A percentile compares a stretch with the other conserved stretches of the same genome.
Conservation (phyloP, 805 yeast genomes). For the Ogataea angusta region DNA sequence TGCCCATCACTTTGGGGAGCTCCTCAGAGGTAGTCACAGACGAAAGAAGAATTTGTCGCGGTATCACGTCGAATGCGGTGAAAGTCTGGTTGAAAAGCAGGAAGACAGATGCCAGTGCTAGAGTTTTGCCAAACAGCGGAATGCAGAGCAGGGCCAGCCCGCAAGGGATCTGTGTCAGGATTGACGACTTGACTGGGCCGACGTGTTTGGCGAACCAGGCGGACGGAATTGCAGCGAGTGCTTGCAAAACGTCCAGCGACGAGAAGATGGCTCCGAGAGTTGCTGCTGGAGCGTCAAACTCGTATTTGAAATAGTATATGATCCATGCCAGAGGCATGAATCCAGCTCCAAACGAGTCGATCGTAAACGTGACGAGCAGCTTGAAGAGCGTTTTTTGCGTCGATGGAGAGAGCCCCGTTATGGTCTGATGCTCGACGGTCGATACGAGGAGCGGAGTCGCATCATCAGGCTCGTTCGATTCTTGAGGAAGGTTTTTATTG, state of each 20-base stretch:
- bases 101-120: constrained; percentile 45
- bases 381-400: constrained; percentile 44
- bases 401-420: constrained; percentile 39
- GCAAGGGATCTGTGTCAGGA: constrained; percentile 74
- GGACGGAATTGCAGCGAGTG: constrained; percentile 73
- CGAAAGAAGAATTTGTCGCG: constrained; percentile 77
- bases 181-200: constrained; percentile 79
- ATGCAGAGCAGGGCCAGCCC: constrained; percentile 57
- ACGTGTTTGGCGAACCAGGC: constrained; percentile 59
- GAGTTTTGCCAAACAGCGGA: constrained; percentile 41
- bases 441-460: constrained; percentile 18
- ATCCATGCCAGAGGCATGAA: constrained; percentile 89
- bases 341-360: constrained; percentile 86
- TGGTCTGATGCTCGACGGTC: constrained; percentile 24
- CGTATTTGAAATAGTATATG: constrained; percentile 69
- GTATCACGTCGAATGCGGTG: constrained; percentile 86
- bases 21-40: constrained; percentile 60
- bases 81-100: constrained; percentile 58
- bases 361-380: constrained; percentile 62
- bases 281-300: constrained; percentile 52
- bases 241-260: constrained; percentile 55
- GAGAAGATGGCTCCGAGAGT: constrained; percentile 68
- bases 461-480: constrained; percentile 5
- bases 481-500: constrained; percentile 1
- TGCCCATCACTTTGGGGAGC: constrained; percentile 74